Base-by-base conservation (phyloP, 2,329 filamentous ascomycete genomes). In the Penicillium sp. region DNA sequence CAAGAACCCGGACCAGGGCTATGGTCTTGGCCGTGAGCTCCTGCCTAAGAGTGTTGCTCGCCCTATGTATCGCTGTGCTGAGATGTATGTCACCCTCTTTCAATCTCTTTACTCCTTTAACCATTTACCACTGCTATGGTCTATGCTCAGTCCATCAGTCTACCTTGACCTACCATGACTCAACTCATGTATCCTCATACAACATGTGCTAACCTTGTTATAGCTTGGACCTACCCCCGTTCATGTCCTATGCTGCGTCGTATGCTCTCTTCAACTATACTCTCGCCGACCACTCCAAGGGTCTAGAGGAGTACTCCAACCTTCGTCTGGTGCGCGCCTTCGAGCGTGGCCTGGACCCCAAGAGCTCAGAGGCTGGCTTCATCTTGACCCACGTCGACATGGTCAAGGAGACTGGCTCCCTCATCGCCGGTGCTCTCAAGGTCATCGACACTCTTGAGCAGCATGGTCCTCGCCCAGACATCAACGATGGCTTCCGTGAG, bases 301-400 rank as follows among this genome's bases (percentile, higher is more conserved):
- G 85, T 24, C 76, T 84, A 17, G 78, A 81, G 8, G 79, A 83
- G 15, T 88, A 89, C 68, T 77, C 81, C 42, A 88, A 88, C 81
- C 83, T 97, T 26, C 90, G 92, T 12, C 87, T 97, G 35, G 89
- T 97, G 73, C 91, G 94, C 38, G 94, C 92, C 26, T 98, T 97
- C 71, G 93, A 97, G 79, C 87, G 90, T 70, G 94, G 94, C 15
- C 87, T 97, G 9, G 91, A 97, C 75, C 91, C 91, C 0, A 85
- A 85, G 35, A 96, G 92, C 3, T 97, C 93, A 8, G 94, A 97
- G 78, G 94, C 94, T 0, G 94, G 94, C 54, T 97, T 98, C 75
- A 92, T 97, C n/a, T 86, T 97, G 13, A 93, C 95, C 4, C 94
- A 97, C 77, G 89, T 98, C 56, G 92, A 96, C 78, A 98, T 97